Percentiles rank a stretch among this genome's conserved stretches.
Evolutionary conservation across 2,329 filamentous ascomycete species (phyloP).

Genomic region (Fusarium graminum): DNA sequence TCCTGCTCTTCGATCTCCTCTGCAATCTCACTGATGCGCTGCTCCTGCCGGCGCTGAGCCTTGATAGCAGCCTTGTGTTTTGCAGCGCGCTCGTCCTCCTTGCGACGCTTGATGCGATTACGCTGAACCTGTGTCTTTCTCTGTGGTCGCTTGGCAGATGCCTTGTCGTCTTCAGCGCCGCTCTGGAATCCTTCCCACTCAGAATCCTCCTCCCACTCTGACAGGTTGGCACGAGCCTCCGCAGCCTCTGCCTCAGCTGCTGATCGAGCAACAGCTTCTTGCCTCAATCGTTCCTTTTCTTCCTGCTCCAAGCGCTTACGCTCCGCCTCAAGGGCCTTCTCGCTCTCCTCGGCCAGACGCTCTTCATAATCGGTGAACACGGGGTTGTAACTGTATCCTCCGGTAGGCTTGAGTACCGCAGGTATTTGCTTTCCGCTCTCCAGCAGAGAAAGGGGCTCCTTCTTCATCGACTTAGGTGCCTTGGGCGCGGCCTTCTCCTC

Average conservation of each 20-base stretch:
- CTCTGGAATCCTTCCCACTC: slow-evolving; percentile 93
- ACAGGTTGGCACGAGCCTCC: slow-evolving; percentile 73
- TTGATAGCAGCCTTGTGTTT: slow-evolving; percentile 83
- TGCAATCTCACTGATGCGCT: slow-evolving; percentile 78
- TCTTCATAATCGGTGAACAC: slow-evolving; percentile 86
- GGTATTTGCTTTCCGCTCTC: slow-evolving; percentile 84
- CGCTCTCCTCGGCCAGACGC: slow-evolving; percentile 79
- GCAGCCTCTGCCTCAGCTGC: slow-evolving; percentile 81
- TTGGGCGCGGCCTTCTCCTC: slow-evolving; percentile 74
- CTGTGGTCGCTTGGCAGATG: slow-evolving; percentile 75
- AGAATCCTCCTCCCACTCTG: slow-evolving; percentile 86
- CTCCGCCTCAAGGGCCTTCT: slow-evolving; percentile 84
- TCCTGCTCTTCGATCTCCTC: slow-evolving; percentile 72
- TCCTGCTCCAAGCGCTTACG: slow-evolving; percentile 77
- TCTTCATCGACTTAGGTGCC: slow-evolving; percentile 79
- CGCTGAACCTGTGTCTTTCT: slow-evolving; percentile 88
- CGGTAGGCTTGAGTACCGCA: slow-evolving; percentile 81
- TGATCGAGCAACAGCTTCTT: slow-evolving; percentile 76
- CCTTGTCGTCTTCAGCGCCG: slow-evolving; percentile 76
- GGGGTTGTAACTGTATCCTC: slow-evolving; percentile 94
- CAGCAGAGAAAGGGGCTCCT: slow-evolving; percentile 84
- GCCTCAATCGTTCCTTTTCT: slow-evolving; percentile 74
- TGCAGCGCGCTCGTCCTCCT: slow-evolving; percentile 83
- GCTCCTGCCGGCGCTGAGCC: slow-evolving; percentile 77
- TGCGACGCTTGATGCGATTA: slow-evolving; percentile 89